Evolutionary conservation across 441 rosid species (phyloP), one percentile per base, ranked within the genome.

Genomic region (Eutrema salsugineum): DNA sequence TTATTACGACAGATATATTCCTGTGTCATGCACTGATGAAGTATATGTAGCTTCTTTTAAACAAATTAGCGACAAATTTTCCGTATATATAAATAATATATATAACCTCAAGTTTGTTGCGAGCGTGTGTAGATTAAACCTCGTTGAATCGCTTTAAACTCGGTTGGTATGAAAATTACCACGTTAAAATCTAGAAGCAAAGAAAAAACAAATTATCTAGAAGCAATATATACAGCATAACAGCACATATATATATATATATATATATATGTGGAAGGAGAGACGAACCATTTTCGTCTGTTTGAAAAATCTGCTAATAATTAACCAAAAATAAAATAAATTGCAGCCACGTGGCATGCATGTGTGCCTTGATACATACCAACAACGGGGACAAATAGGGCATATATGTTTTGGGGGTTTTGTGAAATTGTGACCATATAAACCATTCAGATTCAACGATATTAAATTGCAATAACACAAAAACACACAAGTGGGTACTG

Each of bases 311-410:
- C 32, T 32, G 2, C 56, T 1, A 57, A 30, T 64, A 47, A 56
- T 7, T n/a, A 39, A 47, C 39, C 30, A 19, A 66, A 48, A 66
- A 1, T 14, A 20, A 43, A 4, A 27, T 0, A 24, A 24, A 24
- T 24, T 24, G 0, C 11, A 1, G 4, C 30, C 66, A 75, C 60
- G 75, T 76, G 78, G 43, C 74, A 47, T 30, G 66, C 61, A 55
- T 56, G 61, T 69, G 53, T 68, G 53, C 30, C 22, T 44, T 61
- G 73, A 68, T 15, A 46, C 60, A 69, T 44, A 69, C 22, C 70
- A 68, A 51, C 73, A 67, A 63, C 51, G 65, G 79, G 30, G 71
- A 76, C 79, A 76, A 69, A 69, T 68, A 69, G 79, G 79, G 75
- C 75, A 76, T 69, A 47, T 2, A 76, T 76, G 79, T 76, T 68